Evolutionary conservation across 768 basidiomycete genomes (phyloP).

Genomic region (Mycena albidolilacea): DNA sequence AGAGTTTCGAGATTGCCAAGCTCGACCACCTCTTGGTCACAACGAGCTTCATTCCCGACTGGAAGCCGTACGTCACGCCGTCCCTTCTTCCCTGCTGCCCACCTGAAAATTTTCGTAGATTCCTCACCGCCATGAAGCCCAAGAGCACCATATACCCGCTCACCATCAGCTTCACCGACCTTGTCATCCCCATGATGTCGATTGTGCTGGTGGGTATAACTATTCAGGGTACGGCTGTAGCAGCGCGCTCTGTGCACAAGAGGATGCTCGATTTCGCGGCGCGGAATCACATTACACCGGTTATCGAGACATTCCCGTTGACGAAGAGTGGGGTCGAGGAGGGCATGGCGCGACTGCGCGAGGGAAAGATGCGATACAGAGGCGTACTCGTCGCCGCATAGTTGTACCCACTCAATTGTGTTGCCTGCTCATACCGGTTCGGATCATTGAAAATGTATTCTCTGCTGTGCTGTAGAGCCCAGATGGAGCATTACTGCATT

Average conservation of each 20-base stretch:
- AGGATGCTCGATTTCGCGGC: constrained; percentile 54
- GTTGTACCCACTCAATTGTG: not conserved
- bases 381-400: constrained; percentile 28
- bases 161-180: constrained; percentile 1
- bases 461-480: too few relatives aligned
- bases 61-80: constrained; percentile 17
- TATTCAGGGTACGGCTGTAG: constrained; percentile 37
- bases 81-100: not conserved
- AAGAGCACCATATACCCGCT: constrained; percentile 13
- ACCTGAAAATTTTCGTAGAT: not conserved
- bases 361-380: constrained; percentile 33
- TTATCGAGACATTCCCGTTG: constrained; percentile 51
- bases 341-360: constrained; percentile 26
- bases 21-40: constrained; percentile 41
- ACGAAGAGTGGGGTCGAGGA: constrained; percentile 43
- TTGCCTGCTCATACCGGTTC: too few relatives aligned
- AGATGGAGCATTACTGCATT: too few relatives aligned
- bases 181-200: constrained; percentile 9
- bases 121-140: constrained; percentile 17
- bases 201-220: constrained; percentile 22
- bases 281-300: constrained; percentile 44
- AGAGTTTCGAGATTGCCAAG: constrained; percentile 44
- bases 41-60: constrained; percentile 32
- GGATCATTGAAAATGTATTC: too few relatives aligned
- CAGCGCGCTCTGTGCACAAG: constrained; percentile 11